Base-by-base conservation (phyloP, 202 grass and related monocot species). In the Carex arenaria region DNA sequence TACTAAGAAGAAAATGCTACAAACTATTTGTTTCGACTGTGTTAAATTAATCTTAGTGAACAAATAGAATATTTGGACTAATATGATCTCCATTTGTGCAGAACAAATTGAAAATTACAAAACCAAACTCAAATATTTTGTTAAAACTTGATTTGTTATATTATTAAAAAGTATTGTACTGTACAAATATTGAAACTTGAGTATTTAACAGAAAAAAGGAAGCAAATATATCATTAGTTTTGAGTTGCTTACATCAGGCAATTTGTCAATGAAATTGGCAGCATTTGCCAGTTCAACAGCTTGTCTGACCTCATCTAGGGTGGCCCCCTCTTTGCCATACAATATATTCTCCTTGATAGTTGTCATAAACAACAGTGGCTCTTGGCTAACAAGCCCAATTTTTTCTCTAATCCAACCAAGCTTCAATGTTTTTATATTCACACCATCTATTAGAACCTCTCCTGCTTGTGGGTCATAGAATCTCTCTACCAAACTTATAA, bases 261-360 rank as follows among this genome's bases (percentile, higher is more conserved):
- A 85, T 76, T 93, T 93, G 74, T 97, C 89, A n/a, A 97, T 89
- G 82, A 93, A 97, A 84, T 91, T 97, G 85, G 89, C 85, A 80
- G 91, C 94, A 82, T 93, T 97, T 47, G 94, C 91, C 49, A 93
- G 91, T 80, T 97, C 84, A 28, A 81, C 70, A 87, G 94, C 91
- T 86, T 82, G 86, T 83, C 83, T 93, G 79, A 97, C 88, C 69
- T 97, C 94, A 89, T 93, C 91, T 20, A 84, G 55, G 22, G 94
- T 92, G 32, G 94, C 91, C 10, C 88, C 84, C 65, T 93, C 89
- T 93, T 93, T 97, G 32, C 94, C 91, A 78, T 97, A 94, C 47
- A 82, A 85, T 53, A 97, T 97, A 54, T 97, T 97, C 76, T 97
- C 89, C 78, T 89, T 97, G 77, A 97, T 94, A 40, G 94, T 92